Conservation (phyloP, 805 yeast species). For the Sugiyamaella marilandica region DNA sequence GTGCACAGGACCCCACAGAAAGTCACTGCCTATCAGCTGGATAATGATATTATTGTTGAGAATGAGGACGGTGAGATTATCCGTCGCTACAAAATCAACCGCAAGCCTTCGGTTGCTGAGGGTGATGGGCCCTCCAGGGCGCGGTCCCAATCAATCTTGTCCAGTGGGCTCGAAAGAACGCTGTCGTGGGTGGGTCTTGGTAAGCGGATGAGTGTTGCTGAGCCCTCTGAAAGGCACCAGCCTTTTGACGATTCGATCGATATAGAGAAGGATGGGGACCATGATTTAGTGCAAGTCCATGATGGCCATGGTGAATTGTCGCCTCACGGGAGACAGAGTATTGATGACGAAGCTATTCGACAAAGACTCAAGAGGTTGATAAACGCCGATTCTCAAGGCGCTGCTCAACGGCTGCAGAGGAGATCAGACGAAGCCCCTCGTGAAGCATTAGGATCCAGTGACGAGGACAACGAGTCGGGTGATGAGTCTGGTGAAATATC, state of each 20-base stretch:
- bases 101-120: slow-evolving; percentile 35
- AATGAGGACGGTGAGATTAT: slow-evolving; percentile 89
- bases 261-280: slow-evolving; percentile 26
- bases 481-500: background rate
- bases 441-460: background rate
- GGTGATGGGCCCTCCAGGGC: background rate
- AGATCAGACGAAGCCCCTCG: background rate
- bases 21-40: slow-evolving; percentile 73
- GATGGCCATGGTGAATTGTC: background rate
- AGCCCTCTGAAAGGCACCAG: background rate
- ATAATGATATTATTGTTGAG: slow-evolving; percentile 74
- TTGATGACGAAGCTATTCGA: slow-evolving; percentile 23
- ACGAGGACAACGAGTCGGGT: background rate
- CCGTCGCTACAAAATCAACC: slow-evolving; percentile 72
- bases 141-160: slow-evolving; percentile 1
- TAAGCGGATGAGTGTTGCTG: slow-evolving; percentile 12
- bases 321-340: background rate
- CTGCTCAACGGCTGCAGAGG: slow-evolving; percentile 4
- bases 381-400: background rate
- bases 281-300: slow-evolving; percentile 24
- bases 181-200: slow-evolving; percentile 53
- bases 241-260: slow-evolving; percentile 11
- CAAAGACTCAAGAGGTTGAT: slow-evolving; percentile 15
- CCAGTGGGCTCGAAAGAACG: slow-evolving; percentile 37
- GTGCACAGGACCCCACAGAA: slow-evolving; percentile 18